Evolutionary conservation across 176 grass and related monocot species (phyloP), one percentile per base, ranked within the genome.

Genomic region (Carex kokanica): DNA sequence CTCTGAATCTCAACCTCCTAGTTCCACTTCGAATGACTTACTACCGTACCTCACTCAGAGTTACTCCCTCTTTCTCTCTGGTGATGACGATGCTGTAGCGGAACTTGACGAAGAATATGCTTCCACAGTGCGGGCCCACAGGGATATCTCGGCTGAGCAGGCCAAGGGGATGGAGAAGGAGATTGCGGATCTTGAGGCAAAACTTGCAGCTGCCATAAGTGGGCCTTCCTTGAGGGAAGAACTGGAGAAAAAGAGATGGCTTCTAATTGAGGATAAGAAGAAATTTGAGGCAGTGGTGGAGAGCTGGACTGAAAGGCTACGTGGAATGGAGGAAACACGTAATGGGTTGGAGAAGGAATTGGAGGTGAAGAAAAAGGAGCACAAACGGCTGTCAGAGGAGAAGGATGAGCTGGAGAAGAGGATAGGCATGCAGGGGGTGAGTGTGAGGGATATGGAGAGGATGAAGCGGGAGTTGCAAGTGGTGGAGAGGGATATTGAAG

Each of bases 271-370:
- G 13, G 96, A 99, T 23, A 53, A 88, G 16, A n/a, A 63, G 14
- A 98, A 98, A 74, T 98, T 98, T 69, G 86, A 93, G 65, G 75
- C 89, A 0, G 89, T 99, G 74, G 89, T 95, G 51, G 63, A 93
- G 75, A 81, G 66, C 9, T 99, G 92, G 92, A 63, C 71, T 6
- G 64, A 59, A 1, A 91, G 91, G 86, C 84, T 95, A 11, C 41
- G 69, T 4, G 86, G 88, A 29, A 93, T 88, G 96, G 88, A 95
- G 43, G 83, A 89, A 0, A 65, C 85, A 0, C 27, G 82, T 3
- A 4, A 21, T 38, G 85, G 82, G 18, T 21, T 81, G 83, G 82
- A 88, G 60, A 95, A 93, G 59, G 93, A 93, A 79, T 20, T 90
- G 53, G 91, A 93, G 57, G 83, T 57, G 0, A 95, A 99, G 88